These are phyloP conservation scores for Colletotrichum sp. DNA, from an alignment of 2,329 filamentous ascomycete genomes.

Conservation along the genomic window DNA sequence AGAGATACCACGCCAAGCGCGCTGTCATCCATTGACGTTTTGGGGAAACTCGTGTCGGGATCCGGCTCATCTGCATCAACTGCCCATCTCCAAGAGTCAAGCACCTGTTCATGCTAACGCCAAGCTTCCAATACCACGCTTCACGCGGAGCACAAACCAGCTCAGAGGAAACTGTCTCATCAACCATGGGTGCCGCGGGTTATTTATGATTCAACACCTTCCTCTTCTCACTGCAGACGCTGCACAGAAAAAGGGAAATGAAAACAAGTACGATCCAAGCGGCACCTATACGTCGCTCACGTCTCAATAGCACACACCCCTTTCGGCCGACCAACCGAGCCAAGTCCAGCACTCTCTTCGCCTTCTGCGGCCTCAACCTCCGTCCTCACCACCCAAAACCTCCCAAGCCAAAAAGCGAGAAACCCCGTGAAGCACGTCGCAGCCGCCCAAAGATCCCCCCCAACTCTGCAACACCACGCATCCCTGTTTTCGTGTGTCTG, in stretches of 20 bases:
- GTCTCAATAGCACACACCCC: background rate
- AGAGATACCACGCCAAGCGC: background rate
- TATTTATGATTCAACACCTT: background rate
- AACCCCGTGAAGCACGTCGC: background rate
- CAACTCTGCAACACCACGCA: background rate
- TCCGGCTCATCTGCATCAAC: background rate
- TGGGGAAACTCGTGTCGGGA: background rate
- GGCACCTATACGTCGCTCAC: background rate
- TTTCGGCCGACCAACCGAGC: background rate
- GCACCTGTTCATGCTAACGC: background rate
- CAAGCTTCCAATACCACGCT: background rate
- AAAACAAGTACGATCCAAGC: background rate
- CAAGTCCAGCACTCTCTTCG: background rate
- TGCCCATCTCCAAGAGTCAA: background rate
- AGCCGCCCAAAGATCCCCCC: background rate
- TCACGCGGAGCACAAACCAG: background rate
- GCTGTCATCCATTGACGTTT: background rate
- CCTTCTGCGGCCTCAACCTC: background rate
- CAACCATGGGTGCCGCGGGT: background rate
- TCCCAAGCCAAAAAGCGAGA: background rate
- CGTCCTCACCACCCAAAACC: background rate
- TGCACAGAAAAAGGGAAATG: background rate
- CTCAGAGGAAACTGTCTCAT: background rate
- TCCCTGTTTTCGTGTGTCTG: background rate
- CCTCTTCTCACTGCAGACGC: too few species aligned